Percentiles rank a stretch among this genome's conserved stretches.
These are phyloP conservation scores for Cladosporium sphaerospermum DNA, from an alignment of 2,329 filamentous ascomycete genomes.

Conservation along the genomic window DNA sequence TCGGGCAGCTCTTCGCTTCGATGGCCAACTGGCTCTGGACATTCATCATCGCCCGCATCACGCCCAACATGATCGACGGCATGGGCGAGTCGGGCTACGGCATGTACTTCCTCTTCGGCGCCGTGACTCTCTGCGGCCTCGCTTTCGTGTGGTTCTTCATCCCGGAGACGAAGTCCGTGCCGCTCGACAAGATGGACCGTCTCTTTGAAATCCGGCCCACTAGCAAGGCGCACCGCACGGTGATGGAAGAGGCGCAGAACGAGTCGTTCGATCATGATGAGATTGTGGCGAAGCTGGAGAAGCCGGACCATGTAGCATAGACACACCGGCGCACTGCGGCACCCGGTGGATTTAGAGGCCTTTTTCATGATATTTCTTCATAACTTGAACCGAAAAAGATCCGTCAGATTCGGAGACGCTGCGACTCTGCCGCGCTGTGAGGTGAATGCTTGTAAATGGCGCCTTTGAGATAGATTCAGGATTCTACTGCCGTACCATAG, in stretches of 20 bases:
- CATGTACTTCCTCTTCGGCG: constrained; percentile 31
- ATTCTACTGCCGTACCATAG: too few species aligned
- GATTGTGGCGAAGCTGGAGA: constrained; percentile 4
- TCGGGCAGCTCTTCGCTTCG: constrained; percentile 31
- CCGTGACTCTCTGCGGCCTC: constrained; percentile 3
- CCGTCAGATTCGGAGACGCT: too few species aligned
- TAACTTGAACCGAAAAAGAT: too few species aligned
- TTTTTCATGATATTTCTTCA: too few species aligned
- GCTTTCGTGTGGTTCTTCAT: constrained; percentile 10
- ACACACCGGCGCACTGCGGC: not conserved
- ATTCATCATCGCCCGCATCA: constrained; percentile 32
- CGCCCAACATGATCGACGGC: constrained; percentile 32
- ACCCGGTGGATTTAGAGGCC: too few species aligned
- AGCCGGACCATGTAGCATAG: not conserved
- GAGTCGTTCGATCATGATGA: constrained; percentile 10
- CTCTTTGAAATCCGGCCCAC: constrained; percentile 39
- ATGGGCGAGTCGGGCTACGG: constrained; percentile 25
- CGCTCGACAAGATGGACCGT: constrained; percentile 12
- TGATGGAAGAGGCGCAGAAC: constrained; percentile 18
- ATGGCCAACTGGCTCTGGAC: constrained; percentile 31
- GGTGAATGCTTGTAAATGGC: too few species aligned
- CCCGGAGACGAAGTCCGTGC: constrained; percentile 10
- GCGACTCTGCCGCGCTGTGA: too few species aligned
- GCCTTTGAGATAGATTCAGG: too few species aligned
- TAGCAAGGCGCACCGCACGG: constrained; percentile 33